Evolutionary conservation across 1,284 basidiomycete species (phyloP).

Genomic region (Ceratorhiza oryzae-sativae): DNA sequence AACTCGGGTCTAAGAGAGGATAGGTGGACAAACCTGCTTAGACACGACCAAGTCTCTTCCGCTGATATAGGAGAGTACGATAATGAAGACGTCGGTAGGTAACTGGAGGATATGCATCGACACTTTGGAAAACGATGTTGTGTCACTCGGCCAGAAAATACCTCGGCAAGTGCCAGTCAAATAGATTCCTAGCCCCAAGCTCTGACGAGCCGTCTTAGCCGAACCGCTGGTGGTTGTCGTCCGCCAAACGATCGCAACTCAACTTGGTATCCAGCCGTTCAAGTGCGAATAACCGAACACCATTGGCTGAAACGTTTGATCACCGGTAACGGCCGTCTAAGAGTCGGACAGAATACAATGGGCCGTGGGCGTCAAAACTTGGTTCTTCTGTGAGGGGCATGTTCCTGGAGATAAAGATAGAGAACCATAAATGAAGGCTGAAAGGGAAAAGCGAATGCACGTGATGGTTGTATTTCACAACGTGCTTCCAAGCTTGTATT

Average conservation of each 20-base stretch:
- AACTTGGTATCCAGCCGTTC: background rate
- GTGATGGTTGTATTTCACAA: background rate
- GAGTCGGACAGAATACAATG: background rate
- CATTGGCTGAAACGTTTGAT: background rate
- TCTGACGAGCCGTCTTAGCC: background rate
- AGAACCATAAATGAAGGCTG: background rate
- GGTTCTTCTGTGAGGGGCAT: background rate
- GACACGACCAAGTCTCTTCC: background rate
- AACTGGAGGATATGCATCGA: conserved; percentile 19
- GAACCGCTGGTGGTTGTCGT: background rate
- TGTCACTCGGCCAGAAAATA: background rate
- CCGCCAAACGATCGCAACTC: background rate
- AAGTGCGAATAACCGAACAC: background rate
- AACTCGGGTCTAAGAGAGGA: background rate
- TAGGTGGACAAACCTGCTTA: background rate
- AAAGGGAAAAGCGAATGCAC: background rate
- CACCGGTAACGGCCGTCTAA: background rate
- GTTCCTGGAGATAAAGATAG: background rate
- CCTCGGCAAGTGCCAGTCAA: background rate
- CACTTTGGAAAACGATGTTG: background rate
- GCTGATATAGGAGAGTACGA: conserved; percentile 11
- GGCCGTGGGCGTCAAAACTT: background rate
- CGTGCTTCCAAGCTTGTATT: background rate
- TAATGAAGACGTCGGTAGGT: conserved; percentile 19
- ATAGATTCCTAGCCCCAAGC: background rate